Percentiles rank a stretch among this genome's conserved stretches.
These are phyloP conservation scores for Agaricus sinodeliciosus DNA, from an alignment of 768 basidiomycete species.

Conservation along the genomic window DNA sequence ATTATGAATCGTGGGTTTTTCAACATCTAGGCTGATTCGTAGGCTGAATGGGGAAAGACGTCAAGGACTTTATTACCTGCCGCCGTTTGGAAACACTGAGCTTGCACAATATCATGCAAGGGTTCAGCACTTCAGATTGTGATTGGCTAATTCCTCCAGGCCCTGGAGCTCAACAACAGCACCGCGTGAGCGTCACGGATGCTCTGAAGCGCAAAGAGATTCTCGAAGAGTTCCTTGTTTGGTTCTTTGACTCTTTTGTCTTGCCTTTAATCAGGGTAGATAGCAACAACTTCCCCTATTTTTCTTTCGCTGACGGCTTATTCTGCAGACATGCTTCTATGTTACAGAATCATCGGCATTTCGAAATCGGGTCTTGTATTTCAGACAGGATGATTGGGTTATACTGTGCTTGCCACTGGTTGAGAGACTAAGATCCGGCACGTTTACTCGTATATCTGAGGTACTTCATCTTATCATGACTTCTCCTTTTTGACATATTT, in stretches of 20 bases:
- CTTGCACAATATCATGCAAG: constrained; percentile 72
- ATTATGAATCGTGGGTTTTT: constrained; percentile 46
- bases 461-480: constrained; percentile 30
- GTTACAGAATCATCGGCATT: constrained; percentile 87
- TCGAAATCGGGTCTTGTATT: constrained; percentile 80
- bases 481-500: neutral
- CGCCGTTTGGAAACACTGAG: constrained; percentile 80
- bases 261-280: constrained; percentile 68
- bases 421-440: constrained; percentile 59
- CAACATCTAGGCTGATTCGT: neutral
- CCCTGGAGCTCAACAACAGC: constrained; percentile 28
- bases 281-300: too few species aligned
- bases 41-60: constrained; percentile 36
- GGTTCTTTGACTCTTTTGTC: constrained; percentile 89
- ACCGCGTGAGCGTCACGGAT: constrained; percentile 57
- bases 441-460: constrained; percentile 64
- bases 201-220: constrained; percentile 72
- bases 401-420: constrained; percentile 75
- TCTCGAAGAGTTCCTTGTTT: constrained; percentile 84
- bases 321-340: constrained; percentile 80
- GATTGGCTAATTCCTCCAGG: constrained; percentile 65
- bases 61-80: constrained; percentile 64
- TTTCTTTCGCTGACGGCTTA: neutral
- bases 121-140: constrained; percentile 67
- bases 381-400: constrained; percentile 94